These are phyloP conservation scores for Ganoderma meredithae DNA, from an alignment of 1,284 basidiomycete genomes.

Conservation along the genomic window DNA sequence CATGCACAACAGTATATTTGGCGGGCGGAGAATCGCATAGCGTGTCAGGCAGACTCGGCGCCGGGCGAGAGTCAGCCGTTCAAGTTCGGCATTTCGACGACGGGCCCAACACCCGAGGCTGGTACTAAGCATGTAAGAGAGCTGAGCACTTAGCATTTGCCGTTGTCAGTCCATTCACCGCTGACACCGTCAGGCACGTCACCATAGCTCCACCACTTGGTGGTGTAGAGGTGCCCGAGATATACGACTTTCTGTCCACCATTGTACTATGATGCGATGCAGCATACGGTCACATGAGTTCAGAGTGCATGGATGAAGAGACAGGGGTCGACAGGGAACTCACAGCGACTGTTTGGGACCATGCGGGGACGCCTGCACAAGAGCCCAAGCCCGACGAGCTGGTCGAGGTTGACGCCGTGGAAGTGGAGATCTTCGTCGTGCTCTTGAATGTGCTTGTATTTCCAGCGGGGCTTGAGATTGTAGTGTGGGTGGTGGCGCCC, in stretches of 20 bases:
- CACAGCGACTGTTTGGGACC: slow-evolving; percentile 52
- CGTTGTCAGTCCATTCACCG: slow-evolving; percentile 51
- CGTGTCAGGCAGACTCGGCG: neutral
- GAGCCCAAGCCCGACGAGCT: slow-evolving; percentile 43
- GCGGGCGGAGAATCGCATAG: neutral
- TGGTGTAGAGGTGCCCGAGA: slow-evolving; percentile 59
- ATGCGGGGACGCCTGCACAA: slow-evolving; percentile 56
- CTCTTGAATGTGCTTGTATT: slow-evolving; percentile 30
- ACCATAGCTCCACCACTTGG: slow-evolving; percentile 62
- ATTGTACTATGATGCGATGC: slow-evolving; percentile 48
- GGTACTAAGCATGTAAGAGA: no score
- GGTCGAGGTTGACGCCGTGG: slow-evolving; percentile 29
- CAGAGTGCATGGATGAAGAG: neutral
- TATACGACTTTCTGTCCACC: slow-evolving; percentile 53
- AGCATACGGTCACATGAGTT: neutral
- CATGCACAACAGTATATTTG: neutral
- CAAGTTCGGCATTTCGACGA: neutral
- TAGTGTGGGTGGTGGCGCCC: no score
- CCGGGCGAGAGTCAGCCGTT: neutral
- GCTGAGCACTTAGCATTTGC: slow-evolving; percentile 39
- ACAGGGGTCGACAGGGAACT: slow-evolving; percentile 31
- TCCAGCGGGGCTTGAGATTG: no score
- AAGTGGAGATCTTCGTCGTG: slow-evolving; percentile 33
- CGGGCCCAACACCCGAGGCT: no score
- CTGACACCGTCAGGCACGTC: slow-evolving; percentile 52